Percentiles rank a stretch among this genome's conserved stretches.
Conservation (phyloP, 1,284 basidiomycete species). For the Apiotrichum siamense region DNA sequence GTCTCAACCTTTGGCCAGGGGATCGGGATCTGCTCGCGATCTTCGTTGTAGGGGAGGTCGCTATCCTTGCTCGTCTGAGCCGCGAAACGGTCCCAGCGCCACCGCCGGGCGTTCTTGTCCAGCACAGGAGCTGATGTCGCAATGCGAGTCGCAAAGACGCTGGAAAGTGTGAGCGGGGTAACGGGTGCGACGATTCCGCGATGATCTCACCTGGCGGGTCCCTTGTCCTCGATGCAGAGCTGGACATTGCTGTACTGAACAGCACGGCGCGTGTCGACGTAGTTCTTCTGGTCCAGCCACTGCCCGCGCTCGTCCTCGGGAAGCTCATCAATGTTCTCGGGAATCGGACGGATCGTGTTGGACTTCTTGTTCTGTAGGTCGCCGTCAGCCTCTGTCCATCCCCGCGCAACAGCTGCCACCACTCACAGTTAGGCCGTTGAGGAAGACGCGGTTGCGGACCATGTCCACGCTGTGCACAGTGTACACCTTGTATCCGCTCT, state of each 20-base stretch:
- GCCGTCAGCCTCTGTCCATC: neutral
- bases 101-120: conserved; percentile 19
- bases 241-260: conserved; percentile 46
- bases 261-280: conserved; percentile 24
- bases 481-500: conserved; percentile 39
- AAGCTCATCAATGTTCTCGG: conserved; percentile 27
- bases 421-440: conserved; percentile 40
- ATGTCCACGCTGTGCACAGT: conserved; percentile 37
- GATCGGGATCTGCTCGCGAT: conserved; percentile 24
- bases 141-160: conserved; percentile 38
- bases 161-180: conserved; percentile 1
- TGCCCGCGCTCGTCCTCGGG: conserved; percentile 18
- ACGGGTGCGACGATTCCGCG: neutral
- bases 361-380: conserved; percentile 35
- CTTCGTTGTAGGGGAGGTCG: conserved; percentile 7
- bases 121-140: conserved; percentile 30
- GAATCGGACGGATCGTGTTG: conserved; percentile 26
- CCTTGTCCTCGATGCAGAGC: conserved; percentile 35
- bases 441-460: conserved; percentile 34
- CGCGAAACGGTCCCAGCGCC: conserved; percentile 35
- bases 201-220: neutral
- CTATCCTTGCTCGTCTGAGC: conserved; percentile 22
- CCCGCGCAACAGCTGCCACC: neutral
- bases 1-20: conserved; percentile 25
- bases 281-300: conserved; percentile 30